Evolutionary conservation across 169 alveolate genomes (phyloP).

Genomic region (Plasmodium gonderi): DNA sequence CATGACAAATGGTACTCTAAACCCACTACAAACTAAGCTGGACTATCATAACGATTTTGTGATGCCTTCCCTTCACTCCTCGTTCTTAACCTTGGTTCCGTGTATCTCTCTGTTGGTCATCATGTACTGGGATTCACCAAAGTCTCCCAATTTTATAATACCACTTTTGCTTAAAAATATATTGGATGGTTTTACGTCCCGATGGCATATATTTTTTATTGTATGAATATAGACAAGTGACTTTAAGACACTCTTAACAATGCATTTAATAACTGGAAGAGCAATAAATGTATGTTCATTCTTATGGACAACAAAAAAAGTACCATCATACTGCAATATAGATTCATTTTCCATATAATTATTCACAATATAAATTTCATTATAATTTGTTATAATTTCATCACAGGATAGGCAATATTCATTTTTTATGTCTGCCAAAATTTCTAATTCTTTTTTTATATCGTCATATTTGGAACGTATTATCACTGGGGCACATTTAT

Average conservation of each 20-base stretch:
- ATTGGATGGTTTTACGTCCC: slow-evolving; percentile 92
- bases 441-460: slow-evolving; percentile 43
- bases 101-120: not conserved
- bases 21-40: too few relatives aligned
- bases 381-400: slow-evolving; percentile 37
- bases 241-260: slow-evolving; percentile 25
- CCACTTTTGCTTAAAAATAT: slow-evolving; percentile 86
- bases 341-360: slow-evolving; percentile 55
- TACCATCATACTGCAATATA: slow-evolving; percentile 16
- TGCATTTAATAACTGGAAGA: slow-evolving; percentile 43
- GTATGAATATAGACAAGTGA: slow-evolving; percentile 33
- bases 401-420: slow-evolving; percentile 49
- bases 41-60: too few relatives aligned
- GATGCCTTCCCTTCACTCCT: too few relatives aligned
- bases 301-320: slow-evolving; percentile 37
- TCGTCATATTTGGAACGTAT: slow-evolving; percentile 52
- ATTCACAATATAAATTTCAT: slow-evolving; percentile 44
- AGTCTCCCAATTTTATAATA: slow-evolving; percentile 88
- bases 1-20: too few relatives aligned
- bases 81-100: slow-evolving; percentile 38
- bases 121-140: slow-evolving; percentile 82
- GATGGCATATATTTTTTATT: slow-evolving; percentile 85
- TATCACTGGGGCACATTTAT: not conserved
- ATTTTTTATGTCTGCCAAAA: slow-evolving; percentile 54
- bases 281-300: slow-evolving; percentile 35